Evolutionary conservation across 1,284 basidiomycete species (phyloP), one percentile per base, ranked within the genome.

Genomic region (Phlebopus sp.): DNA sequence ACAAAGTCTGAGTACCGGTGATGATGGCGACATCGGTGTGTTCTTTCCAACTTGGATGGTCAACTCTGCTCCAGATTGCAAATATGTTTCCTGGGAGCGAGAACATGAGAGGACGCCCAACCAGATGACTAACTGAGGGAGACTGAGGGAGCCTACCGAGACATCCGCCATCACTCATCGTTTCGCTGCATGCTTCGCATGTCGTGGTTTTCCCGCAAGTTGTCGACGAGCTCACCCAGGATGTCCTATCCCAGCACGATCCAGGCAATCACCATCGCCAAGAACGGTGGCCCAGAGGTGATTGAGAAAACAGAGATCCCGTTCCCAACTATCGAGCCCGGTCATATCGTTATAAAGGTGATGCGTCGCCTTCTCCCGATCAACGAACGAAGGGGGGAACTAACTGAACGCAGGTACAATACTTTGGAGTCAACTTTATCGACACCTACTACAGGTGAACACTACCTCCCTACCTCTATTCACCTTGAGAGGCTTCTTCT

Each of bases 401-500:
- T 14, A 36, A 40, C 44, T 39, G 17, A 23, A 58, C 42, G 53
- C 52, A 84, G 82, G 73, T 81, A 15, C 74, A 84, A 56, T 87
- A 82, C 58, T 70, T 74, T 4, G 92, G 92, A n/a, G 78, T 93
- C 54, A 94, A 94, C 69, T 93, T 87, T 66, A 90, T 95, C 62
- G 92, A 95, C 67, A 91, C 86, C 4, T 90, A 90, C 66, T 77
- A 76, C 60, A 72, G 83, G 83, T 77, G 56, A 58, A 47, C 21
- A 39, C 17, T 41, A 19, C n/a, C 29, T 15, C n/a, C 2, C 32
- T 32, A n/a, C n/a, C n/a, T n/a, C n/a, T 38, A 23, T 25, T 45
- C 5, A 48, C 23, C n/a, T 4, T 11, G 8, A 2, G 19, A 45
- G 40, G 14, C 25, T 17, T 43, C 2, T 21, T 44, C 44, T 52